Conservation (phyloP, 371 early-diverging fungal species). For the Cokeromyces recurvatus region DNA sequence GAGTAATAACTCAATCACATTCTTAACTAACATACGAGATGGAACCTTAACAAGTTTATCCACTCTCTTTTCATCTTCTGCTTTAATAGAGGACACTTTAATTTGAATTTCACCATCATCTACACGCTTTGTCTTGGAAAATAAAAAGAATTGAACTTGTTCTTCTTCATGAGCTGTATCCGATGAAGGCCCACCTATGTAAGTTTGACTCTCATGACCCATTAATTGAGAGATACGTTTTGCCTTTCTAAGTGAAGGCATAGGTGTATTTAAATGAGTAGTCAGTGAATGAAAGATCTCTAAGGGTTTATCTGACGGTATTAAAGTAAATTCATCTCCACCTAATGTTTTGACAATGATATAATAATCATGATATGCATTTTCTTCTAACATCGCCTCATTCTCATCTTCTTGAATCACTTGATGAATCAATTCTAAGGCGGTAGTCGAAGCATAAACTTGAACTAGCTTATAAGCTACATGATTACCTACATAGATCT, state of each 20-base stretch:
- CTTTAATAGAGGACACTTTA: constrained; percentile 27
- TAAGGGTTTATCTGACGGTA: constrained; percentile 48
- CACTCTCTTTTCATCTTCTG: constrained; percentile 21
- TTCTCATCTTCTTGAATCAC: constrained; percentile 20
- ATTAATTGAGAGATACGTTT: constrained; percentile 46
- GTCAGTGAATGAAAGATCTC: constrained; percentile 51
- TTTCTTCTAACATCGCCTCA: constrained; percentile 24
- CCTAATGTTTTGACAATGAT: constrained; percentile 38
- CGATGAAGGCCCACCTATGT: constrained; percentile 35
- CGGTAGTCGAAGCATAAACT: constrained; percentile 45
- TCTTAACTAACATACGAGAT: constrained; percentile 25
- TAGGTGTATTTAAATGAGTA: constrained; percentile 46
- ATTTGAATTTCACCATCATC: constrained; percentile 39
- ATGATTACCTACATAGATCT: constrained; percentile 43
- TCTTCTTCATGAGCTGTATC: constrained; percentile 1
- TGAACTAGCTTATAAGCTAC: constrained; percentile 20
- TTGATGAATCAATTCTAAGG: constrained; percentile 49
- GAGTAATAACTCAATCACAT: constrained; percentile 30
- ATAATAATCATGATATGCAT: constrained; percentile 28
- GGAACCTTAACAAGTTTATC: constrained; percentile 39
- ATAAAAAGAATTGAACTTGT: constrained; percentile 37
- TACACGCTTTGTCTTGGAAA: constrained; percentile 24
- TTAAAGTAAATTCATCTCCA: constrained; percentile 34
- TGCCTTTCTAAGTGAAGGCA: constrained; percentile 44
- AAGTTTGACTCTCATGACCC: constrained; percentile 28